A percentile compares a stretch with the other conserved stretches of the same genome.
phyloP scores from a whole-genome alignment of 2,329 filamentous ascomycete genomes.

The Curvularia lunata region DNA sequence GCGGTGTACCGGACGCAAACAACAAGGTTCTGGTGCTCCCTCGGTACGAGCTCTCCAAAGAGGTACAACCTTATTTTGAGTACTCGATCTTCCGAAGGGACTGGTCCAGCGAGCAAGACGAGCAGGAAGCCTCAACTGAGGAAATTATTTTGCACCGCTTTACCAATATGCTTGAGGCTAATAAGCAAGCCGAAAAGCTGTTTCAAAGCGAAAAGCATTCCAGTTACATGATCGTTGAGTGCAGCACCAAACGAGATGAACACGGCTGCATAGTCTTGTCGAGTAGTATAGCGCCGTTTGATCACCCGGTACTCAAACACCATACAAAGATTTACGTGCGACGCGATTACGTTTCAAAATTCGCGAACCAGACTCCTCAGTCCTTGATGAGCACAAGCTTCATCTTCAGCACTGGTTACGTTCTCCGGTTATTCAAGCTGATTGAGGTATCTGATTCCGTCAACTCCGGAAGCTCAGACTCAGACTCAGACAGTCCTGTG shows the following conservation, averaged over 20 bases:
- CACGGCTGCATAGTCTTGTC: conserved; percentile 16
- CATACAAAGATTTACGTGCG: conserved; percentile 29
- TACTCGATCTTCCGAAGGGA: conserved; percentile 31
- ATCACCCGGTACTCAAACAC: conserved; percentile 17
- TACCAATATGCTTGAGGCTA: conserved; percentile 26
- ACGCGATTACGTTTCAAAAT: conserved; percentile 20
- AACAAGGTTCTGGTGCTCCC: not conserved
- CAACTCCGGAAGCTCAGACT: conserved; percentile 5
- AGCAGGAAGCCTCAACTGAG: not conserved
- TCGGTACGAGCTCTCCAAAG: not conserved
- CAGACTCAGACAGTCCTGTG: not conserved
- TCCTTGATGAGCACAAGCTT: conserved; percentile 13
- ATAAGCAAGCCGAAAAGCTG: conserved; percentile 20
- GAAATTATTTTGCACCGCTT: conserved; percentile 17
- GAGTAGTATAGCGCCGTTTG: conserved; percentile 15
- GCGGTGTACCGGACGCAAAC: not conserved
- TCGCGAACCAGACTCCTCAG: conserved; percentile 15
- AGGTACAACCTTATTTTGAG: conserved; percentile 33
- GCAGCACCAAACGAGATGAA: conserved; percentile 15
- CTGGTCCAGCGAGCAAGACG: conserved; percentile 15
- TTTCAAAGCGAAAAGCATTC: conserved; percentile 14
- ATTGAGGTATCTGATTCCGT: not conserved
- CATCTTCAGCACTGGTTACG: conserved; percentile 29
- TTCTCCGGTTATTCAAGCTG: conserved; percentile 31
- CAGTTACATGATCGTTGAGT: conserved; percentile 10